These are phyloP conservation scores for Saitozyma podzolica DNA, from an alignment of 768 basidiomycete species.

Conservation along the genomic window DNA sequence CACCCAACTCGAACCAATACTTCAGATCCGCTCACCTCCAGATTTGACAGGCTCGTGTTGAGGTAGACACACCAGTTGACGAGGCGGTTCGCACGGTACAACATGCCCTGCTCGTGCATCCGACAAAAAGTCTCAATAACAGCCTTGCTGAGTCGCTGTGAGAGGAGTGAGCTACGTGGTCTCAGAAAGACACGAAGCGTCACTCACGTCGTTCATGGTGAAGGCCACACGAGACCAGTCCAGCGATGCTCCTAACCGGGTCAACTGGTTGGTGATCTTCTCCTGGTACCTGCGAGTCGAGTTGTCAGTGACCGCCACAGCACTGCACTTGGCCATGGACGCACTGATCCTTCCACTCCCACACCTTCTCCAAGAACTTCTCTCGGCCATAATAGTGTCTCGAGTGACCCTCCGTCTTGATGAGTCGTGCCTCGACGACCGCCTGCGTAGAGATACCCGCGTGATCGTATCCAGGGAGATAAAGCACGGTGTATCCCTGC, in stretches of 20 bases:
- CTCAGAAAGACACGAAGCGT: background rate
- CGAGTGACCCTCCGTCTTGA: slow-evolving; percentile 76
- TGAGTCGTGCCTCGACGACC: slow-evolving; percentile 89
- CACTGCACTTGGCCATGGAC: slow-evolving; percentile 42
- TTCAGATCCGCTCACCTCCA: slow-evolving; percentile 64
- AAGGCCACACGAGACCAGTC: slow-evolving; percentile 95
- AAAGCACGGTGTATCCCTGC: slow-evolving; percentile 86
- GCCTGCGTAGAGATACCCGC: slow-evolving; percentile 98
- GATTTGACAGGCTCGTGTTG: slow-evolving; percentile 95
- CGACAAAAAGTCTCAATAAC: slow-evolving; percentile 89
- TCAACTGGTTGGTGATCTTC: slow-evolving; percentile 86
- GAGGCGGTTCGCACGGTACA: slow-evolving; percentile 93
- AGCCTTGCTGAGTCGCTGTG: slow-evolving; percentile 72
- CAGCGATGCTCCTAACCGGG: slow-evolving; percentile 84
- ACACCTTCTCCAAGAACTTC: slow-evolving; percentile 81
- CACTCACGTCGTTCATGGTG: slow-evolving; percentile 82
- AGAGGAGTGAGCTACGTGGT: background rate
- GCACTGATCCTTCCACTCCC: slow-evolving; percentile 96
- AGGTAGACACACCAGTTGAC: slow-evolving; percentile 97
- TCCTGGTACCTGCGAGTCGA: slow-evolving; percentile 69
- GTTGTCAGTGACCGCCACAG: background rate
- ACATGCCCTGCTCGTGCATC: slow-evolving; percentile 82
- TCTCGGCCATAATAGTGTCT: slow-evolving; percentile 95
- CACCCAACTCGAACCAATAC: background rate
- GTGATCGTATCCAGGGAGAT: slow-evolving; percentile 94